Percentiles rank a stretch among this genome's conserved stretches.
Evolutionary conservation across 305 asterid genomes (phyloP).

Genomic region (Fraxinus sp.): DNA sequence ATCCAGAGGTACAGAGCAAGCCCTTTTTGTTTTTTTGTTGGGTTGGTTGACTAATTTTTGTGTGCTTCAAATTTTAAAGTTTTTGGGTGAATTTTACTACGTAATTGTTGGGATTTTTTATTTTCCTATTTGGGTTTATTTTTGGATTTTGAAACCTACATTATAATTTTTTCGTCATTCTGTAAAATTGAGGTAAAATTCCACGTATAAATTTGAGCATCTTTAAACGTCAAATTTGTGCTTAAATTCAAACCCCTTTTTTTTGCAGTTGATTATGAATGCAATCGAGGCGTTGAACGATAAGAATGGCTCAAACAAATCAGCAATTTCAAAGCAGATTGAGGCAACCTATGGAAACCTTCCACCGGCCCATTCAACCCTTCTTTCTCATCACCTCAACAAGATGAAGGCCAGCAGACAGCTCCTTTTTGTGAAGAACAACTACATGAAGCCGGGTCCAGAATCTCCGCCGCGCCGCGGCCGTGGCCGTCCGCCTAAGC

Average conservation of each 20-base stretch:
- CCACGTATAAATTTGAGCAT: no score
- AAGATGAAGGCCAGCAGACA: constrained; percentile 64
- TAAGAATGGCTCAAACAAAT: constrained; percentile 56
- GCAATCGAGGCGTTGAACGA: constrained; percentile 62
- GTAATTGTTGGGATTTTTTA: neutral
- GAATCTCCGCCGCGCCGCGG: constrained; percentile 83
- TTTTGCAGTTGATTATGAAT: constrained; percentile 54
- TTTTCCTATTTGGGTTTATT: neutral
- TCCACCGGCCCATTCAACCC: constrained; percentile 60
- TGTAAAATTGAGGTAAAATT: no score
- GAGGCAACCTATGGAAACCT: constrained; percentile 61
- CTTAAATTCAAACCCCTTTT: neutral
- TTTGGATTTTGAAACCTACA: neutral
- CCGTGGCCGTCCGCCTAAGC: constrained; percentile 90
- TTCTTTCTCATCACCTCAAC: constrained; percentile 70
- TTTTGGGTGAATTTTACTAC: neutral
- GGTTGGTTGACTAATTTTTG: neutral
- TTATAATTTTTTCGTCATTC: no score
- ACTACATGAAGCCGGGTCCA: constrained; percentile 59
- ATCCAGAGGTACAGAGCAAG: constrained; percentile 50
- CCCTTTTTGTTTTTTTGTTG: neutral
- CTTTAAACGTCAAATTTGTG: no score
- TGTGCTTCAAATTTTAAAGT: neutral
- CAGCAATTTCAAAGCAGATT: constrained; percentile 59
- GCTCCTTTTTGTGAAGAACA: constrained; percentile 57